Evolutionary conservation across 2,329 filamentous ascomycete species (phyloP).

Genomic region (Ophiostoma perfectum): DNA sequence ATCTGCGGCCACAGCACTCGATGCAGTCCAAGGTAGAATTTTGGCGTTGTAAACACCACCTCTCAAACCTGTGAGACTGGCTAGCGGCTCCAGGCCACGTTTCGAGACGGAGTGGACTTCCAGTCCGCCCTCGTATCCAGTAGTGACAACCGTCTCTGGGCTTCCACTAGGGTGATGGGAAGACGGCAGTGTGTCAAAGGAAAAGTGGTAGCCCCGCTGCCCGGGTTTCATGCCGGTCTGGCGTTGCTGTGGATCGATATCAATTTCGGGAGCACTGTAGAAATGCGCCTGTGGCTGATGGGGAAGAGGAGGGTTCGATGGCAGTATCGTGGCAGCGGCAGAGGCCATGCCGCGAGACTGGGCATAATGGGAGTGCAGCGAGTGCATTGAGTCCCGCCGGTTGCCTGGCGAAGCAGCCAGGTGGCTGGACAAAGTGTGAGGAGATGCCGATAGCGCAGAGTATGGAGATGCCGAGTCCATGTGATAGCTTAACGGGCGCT

Average conservation of each 20-base stretch:
- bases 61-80: constrained; percentile 67
- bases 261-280: constrained; percentile 68
- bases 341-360: constrained; percentile 37
- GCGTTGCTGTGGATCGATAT: constrained; percentile 49
- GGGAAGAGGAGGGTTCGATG: constrained; percentile 58
- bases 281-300: constrained; percentile 70
- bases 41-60: constrained; percentile 79
- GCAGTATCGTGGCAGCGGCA: neutral
- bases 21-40: constrained; percentile 64
- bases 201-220: constrained; percentile 69
- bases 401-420: constrained; percentile 34
- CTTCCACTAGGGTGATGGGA: constrained; percentile 32
- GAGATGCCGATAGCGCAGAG: constrained; percentile 27
- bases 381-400: constrained; percentile 48
- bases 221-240: constrained; percentile 54
- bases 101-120: constrained; percentile 70
- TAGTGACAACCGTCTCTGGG: constrained; percentile 62
- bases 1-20: constrained; percentile 45
- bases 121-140: constrained; percentile 74
- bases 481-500: constrained; percentile 52
- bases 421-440: constrained; percentile 39
- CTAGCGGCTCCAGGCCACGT: constrained; percentile 63
- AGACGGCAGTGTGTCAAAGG: constrained; percentile 67
- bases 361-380: constrained; percentile 48
- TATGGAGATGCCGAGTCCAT: constrained; percentile 41